Percentiles rank a stretch among this genome's conserved stretches.
Conservation (phyloP, 306 rosid species). For the Cucurbita ficifolia region DNA sequence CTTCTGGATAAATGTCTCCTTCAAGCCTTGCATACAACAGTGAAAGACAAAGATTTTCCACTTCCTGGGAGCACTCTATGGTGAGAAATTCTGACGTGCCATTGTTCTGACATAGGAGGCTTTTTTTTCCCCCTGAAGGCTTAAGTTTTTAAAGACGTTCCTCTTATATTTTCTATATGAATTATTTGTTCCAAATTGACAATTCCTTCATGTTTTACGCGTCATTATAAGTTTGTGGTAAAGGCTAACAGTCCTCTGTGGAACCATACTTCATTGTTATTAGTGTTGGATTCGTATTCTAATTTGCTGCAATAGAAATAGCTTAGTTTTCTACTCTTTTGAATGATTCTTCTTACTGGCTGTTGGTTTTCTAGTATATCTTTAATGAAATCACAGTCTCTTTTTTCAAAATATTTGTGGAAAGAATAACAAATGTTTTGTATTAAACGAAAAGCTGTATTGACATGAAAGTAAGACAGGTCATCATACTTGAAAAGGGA, state of each 20-base stretch:
- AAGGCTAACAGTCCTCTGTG: background rate
- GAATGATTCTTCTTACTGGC: background rate
- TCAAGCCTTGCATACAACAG: constrained; percentile 79
- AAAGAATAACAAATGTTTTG: background rate
- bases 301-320: background rate
- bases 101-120: background rate
- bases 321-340: background rate
- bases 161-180: background rate
- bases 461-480: background rate
- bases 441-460: background rate
- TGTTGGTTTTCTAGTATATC: background rate
- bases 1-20: constrained; percentile 83
- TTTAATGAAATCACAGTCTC: background rate
- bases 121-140: background rate
- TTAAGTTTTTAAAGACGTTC: background rate
- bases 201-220: background rate
- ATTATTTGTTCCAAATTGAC: background rate
- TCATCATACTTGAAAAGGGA: background rate
- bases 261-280: background rate
- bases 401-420: background rate
- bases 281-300: background rate
- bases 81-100: constrained; percentile 19
- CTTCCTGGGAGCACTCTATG: constrained; percentile 94
- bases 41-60: constrained; percentile 79
- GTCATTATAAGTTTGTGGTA: background rate